phyloP scores from a whole-genome alignment of 1,139 yeast species.

The Kodamaea anthophila region DNA sequence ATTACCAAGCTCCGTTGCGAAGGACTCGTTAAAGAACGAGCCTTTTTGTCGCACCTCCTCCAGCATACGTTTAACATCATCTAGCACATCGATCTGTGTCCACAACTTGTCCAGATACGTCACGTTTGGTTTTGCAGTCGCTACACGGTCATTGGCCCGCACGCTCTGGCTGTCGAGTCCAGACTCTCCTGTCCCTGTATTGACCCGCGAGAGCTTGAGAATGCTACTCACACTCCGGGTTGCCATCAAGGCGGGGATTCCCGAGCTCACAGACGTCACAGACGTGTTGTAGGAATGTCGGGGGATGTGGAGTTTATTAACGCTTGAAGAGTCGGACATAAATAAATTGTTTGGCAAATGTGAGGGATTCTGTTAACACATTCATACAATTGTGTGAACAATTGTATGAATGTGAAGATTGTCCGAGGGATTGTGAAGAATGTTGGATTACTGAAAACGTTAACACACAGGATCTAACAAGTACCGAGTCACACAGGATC shows the following conservation, averaged over 20 bases:
- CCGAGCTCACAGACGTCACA: slow-evolving; percentile 6
- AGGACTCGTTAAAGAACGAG: slow-evolving; percentile 58
- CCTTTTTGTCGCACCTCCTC: slow-evolving; percentile 45
- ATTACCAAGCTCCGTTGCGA: slow-evolving; percentile 48
- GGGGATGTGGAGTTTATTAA: slow-evolving; percentile 9
- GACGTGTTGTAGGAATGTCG: slow-evolving; percentile 11
- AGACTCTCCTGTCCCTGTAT: slow-evolving; percentile 20
- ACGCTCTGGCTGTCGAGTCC: slow-evolving; percentile 25
- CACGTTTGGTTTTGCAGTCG: slow-evolving; percentile 45
- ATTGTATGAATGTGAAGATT: too few relatives aligned
- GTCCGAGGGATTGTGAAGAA: too few relatives aligned
- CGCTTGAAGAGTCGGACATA: too few relatives aligned
- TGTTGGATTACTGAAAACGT: too few relatives aligned
- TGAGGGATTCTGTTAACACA: too few relatives aligned
- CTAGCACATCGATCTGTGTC: slow-evolving; percentile 84
- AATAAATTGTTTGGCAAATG: too few relatives aligned
- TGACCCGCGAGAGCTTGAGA: slow-evolving; percentile 21
- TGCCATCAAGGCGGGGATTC: slow-evolving; percentile 1
- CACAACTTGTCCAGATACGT: slow-evolving; percentile 70
- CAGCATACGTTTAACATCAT: slow-evolving; percentile 69
- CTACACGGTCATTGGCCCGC: slow-evolving; percentile 38
- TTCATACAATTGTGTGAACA: too few relatives aligned
- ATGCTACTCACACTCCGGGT: slow-evolving; percentile 14
- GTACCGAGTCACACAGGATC: too few relatives aligned
- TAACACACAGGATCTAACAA: too few relatives aligned